These are phyloP conservation scores for Aspergillus hiratsukae DNA, from an alignment of 2,329 filamentous ascomycete genomes.

Conservation along the genomic window DNA sequence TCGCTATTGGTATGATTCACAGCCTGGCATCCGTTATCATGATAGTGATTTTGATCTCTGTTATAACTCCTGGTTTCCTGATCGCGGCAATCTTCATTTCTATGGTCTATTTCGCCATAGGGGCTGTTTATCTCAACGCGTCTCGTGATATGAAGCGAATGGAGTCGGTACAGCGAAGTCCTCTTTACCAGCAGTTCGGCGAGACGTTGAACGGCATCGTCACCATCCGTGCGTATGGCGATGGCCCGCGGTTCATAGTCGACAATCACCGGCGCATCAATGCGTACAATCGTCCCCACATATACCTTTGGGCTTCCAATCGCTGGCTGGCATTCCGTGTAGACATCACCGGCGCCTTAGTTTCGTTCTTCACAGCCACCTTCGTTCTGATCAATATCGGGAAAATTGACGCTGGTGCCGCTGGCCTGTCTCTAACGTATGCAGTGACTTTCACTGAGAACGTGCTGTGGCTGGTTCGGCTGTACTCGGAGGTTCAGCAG, in stretches of 20 bases:
- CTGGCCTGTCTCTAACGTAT: constrained; percentile 90
- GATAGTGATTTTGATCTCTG: constrained; percentile 79
- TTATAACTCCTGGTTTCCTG: constrained; percentile 86
- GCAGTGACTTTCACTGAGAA: constrained; percentile 97
- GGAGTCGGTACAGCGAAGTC: constrained; percentile 90
- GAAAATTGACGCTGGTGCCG: constrained; percentile 80
- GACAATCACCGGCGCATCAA: constrained; percentile 89
- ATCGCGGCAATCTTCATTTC: constrained; percentile 83
- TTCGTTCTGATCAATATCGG: constrained; percentile 85
- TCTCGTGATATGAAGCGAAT: constrained; percentile 94
- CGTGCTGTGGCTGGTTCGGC: constrained; percentile 88
- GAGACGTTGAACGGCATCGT: constrained; percentile 93
- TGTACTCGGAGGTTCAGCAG: constrained; percentile 94
- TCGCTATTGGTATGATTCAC: constrained; percentile 72
- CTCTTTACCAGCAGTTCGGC: constrained; percentile 95
- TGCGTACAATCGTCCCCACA: constrained; percentile 85
- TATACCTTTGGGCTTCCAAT: constrained; percentile 94
- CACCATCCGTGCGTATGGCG: constrained; percentile 93
- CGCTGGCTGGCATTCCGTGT: constrained; percentile 93
- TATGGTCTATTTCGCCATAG: constrained; percentile 74
- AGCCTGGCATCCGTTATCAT: constrained; percentile 69
- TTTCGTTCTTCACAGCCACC: constrained; percentile 87
- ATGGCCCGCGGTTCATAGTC: constrained; percentile 86
- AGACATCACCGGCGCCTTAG: constrained; percentile 82
- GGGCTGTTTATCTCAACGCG: constrained; percentile 81